Percentiles rank a stretch among this genome's conserved stretches.
These are phyloP conservation scores for Calonectria naviculata DNA, from an alignment of 2,329 filamentous ascomycete species.

Conservation along the genomic window DNA sequence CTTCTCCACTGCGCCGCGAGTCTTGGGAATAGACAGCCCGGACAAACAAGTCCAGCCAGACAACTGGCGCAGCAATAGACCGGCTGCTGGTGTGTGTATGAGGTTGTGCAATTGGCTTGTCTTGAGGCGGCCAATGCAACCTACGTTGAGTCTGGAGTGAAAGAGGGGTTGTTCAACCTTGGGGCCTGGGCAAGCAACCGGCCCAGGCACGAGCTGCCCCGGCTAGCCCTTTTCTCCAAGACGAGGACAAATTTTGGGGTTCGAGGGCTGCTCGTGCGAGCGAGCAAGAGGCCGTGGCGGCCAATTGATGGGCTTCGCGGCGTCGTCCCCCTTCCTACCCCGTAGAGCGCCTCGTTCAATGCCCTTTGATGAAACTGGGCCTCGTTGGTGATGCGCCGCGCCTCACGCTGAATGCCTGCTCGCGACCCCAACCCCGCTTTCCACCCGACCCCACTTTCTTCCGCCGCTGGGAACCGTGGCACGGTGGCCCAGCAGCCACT, in stretches of 20 bases:
- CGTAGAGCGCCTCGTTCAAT: neutral
- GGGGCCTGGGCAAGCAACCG: neutral
- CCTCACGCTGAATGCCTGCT: neutral
- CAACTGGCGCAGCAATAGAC: neutral
- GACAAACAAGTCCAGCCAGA: slow-evolving; percentile 17
- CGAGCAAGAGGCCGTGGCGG: neutral
- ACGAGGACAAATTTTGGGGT: neutral
- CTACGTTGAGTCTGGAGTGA: neutral
- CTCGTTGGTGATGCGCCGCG: neutral
- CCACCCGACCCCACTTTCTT: slow-evolving; percentile 13
- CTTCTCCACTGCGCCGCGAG: neutral
- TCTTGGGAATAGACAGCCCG: slow-evolving; percentile 4
- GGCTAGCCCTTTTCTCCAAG: neutral
- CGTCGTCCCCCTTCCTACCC: neutral
- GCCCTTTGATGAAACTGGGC: neutral
- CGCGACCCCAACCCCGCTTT: neutral
- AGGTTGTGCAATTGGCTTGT: neutral
- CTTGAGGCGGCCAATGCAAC: neutral
- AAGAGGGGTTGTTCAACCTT: neutral
- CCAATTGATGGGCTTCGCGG: neutral
- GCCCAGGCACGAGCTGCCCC: neutral
- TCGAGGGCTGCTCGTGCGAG: neutral
- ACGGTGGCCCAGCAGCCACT: slow-evolving; percentile 16
- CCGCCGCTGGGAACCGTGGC: slow-evolving; percentile 10
- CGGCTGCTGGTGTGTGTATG: slow-evolving; percentile 1